A percentile compares a stretch with the other conserved stretches of the same genome.
Evolutionary conservation across 176 grass and related monocot genomes (phyloP).

Genomic region (Rhipidocladum racemiflorum): DNA sequence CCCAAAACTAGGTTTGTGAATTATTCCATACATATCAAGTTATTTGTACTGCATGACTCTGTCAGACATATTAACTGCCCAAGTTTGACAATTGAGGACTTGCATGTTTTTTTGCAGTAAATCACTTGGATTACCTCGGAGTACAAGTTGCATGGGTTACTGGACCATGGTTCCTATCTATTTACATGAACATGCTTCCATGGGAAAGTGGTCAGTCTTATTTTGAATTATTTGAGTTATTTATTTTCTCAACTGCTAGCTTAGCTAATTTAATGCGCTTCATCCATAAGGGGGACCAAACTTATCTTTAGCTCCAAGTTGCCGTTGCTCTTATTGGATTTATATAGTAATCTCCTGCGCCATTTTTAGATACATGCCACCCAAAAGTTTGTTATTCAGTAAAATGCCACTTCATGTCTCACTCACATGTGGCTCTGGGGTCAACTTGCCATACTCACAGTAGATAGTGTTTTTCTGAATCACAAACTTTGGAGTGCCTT

Average conservation of each 20-base stretch:
- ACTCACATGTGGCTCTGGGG: neutral
- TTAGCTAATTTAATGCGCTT: conserved; percentile 7
- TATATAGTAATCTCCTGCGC: neutral
- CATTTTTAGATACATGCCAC: neutral
- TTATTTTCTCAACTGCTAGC: neutral
- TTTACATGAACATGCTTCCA: conserved; percentile 99
- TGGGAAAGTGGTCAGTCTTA: conserved; percentile 93
- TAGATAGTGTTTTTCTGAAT: conserved; percentile 2
- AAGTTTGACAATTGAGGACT: conserved; percentile 29
- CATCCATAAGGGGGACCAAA: neutral
- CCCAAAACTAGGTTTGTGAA: conserved; percentile 78
- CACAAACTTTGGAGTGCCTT: neutral
- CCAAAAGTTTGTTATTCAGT: neutral
- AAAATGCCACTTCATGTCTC: conserved; percentile 9
- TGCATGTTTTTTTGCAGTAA: conserved; percentile 61
- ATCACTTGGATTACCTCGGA: conserved; percentile 98
- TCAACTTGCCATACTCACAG: neutral
- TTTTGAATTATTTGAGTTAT: conserved; percentile 30
- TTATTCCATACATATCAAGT: conserved; percentile 14
- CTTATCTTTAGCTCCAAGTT: conserved; percentile 1
- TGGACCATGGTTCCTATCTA: conserved; percentile 98
- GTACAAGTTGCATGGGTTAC: conserved; percentile 97
- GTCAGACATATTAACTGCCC: neutral
- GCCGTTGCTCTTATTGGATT: neutral
- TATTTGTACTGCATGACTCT: conserved; percentile 7